Percentiles rank a stretch among this genome's conserved stretches.
phyloP scores from a whole-genome alignment of 2,329 filamentous ascomycete genomes.

The Venturiaceae sp. region DNA sequence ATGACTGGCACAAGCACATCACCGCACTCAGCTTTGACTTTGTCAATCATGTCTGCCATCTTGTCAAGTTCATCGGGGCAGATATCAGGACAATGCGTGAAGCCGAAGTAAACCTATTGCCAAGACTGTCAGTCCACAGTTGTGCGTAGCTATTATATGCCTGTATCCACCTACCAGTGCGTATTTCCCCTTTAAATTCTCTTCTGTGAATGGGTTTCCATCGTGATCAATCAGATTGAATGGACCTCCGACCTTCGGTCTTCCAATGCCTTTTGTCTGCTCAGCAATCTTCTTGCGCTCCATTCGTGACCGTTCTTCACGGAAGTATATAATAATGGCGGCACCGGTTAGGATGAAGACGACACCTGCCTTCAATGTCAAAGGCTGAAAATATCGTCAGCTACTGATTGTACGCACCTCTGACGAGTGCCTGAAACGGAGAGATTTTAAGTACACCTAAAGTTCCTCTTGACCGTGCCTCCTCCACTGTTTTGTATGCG shows the following conservation, averaged over 20 bases:
- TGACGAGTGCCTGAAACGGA: slow-evolving; percentile 6
- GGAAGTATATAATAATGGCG: slow-evolving; percentile 81
- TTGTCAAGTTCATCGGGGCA: slow-evolving; percentile 99
- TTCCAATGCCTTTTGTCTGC: slow-evolving; percentile 84
- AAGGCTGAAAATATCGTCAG: slow-evolving; percentile 49
- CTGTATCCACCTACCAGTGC: slow-evolving; percentile 47
- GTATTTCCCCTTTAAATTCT: slow-evolving; percentile 81
- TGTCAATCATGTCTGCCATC: slow-evolving; percentile 92
- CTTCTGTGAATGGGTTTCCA: slow-evolving; percentile 65
- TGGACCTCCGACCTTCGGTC: slow-evolving; percentile 82
- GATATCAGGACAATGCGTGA: slow-evolving; percentile 96
- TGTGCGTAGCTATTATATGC: neutral
- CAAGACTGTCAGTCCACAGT: neutral
- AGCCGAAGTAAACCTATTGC: slow-evolving; percentile 85
- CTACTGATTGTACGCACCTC: slow-evolving; percentile 8
- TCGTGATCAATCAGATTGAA: slow-evolving; percentile 79
- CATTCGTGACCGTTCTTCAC: slow-evolving; percentile 85
- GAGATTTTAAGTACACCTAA: slow-evolving; percentile 10
- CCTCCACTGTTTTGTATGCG: slow-evolving; percentile 6
- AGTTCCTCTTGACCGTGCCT: slow-evolving; percentile 5
- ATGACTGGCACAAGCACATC: slow-evolving; percentile 67
- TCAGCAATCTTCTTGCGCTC: slow-evolving; percentile 82
- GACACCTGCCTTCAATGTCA: slow-evolving; percentile 83
- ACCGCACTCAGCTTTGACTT: slow-evolving; percentile 39
- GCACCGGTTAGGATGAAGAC: slow-evolving; percentile 74